Evolutionary conservation across 805 yeast species (phyloP).

Genomic region (Candida ovalis): DNA sequence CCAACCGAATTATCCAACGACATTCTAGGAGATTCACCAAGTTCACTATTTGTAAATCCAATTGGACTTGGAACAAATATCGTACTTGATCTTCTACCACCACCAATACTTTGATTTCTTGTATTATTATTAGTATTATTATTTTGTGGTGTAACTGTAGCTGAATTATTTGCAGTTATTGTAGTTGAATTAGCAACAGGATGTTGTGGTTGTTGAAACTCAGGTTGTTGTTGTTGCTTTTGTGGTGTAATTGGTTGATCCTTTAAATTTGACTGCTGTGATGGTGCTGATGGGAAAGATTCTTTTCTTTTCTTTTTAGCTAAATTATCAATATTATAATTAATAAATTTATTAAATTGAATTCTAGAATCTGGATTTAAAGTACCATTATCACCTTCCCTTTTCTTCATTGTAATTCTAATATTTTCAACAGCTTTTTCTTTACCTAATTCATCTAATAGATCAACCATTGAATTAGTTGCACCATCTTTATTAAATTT

Average conservation of each 20-base stretch:
- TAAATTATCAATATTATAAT: constrained; percentile 21
- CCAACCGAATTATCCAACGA: constrained; percentile 1
- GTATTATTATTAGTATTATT: not conserved
- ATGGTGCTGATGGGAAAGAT: not conserved
- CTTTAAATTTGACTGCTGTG: not conserved
- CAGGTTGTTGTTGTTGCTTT: not conserved
- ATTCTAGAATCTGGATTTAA: constrained; percentile 26
- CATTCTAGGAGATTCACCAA: constrained; percentile 9
- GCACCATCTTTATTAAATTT: constrained; percentile 45
- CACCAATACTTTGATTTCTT: not conserved
- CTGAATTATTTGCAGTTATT: not conserved
- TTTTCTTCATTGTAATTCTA: constrained; percentile 21
- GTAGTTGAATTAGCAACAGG: not conserved
- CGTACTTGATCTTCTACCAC: constrained; percentile 9
- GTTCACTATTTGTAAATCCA: constrained; percentile 24
- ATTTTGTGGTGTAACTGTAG: not conserved
- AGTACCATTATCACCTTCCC: constrained; percentile 26
- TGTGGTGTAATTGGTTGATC: not conserved
- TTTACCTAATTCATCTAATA: constrained; percentile 50
- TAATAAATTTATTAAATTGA: constrained; percentile 27
- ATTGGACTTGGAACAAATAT: constrained; percentile 30
- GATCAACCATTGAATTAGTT: constrained; percentile 49
- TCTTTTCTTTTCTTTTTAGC: constrained; percentile 6
- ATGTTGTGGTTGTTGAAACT: not conserved
- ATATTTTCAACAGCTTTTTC: constrained; percentile 41